A percentile compares a stretch with the other conserved stretches of the same genome.
phyloP scores from a whole-genome alignment of 1,284 basidiomycete species.

The Cutaneotrichosporon mucoides region DNA sequence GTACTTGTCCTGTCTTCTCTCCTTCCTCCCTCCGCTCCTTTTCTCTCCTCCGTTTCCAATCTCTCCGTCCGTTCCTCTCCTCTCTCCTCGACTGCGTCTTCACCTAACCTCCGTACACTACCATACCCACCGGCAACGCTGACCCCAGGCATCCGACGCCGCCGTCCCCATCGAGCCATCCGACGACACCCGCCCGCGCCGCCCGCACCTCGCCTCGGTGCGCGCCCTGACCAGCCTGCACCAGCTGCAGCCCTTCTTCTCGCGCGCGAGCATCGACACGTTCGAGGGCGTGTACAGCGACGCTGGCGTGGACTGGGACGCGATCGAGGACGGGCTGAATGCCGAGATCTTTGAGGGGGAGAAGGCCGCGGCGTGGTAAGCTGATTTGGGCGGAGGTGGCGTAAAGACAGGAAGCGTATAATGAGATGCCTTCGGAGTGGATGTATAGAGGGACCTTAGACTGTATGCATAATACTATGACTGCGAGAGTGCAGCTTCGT shows the following conservation, averaged over 20 bases:
- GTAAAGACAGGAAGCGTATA: too few relatives aligned
- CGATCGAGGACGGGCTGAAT: conserved; percentile 71
- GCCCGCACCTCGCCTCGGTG: conserved; percentile 65
- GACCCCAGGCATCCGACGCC: background rate
- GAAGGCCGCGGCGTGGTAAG: too few relatives aligned
- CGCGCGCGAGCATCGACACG: conserved; percentile 75
- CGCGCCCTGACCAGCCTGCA: conserved; percentile 73
- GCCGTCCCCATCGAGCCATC: background rate
- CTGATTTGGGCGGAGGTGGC: too few relatives aligned
- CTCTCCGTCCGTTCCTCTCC: too few relatives aligned
- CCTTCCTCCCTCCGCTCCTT: too few relatives aligned
- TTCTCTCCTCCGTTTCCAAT: too few relatives aligned
- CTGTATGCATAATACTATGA: too few relatives aligned
- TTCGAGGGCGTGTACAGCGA: conserved; percentile 85
- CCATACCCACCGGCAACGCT: background rate
- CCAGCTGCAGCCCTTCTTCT: conserved; percentile 81
- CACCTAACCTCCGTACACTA: too few relatives aligned
- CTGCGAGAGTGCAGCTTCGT: too few relatives aligned
- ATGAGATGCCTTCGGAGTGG: too few relatives aligned
- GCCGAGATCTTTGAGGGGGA: conserved; percentile 76
- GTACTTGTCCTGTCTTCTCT: background rate
- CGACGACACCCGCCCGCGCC: conserved; percentile 52
- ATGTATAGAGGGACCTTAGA: too few relatives aligned
- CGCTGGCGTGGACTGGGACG: conserved; percentile 70
- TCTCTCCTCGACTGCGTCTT: too few relatives aligned